Evolutionary conservation across 176 grass and related monocot species (phyloP).

Genomic region (Pontederia crassipes): DNA sequence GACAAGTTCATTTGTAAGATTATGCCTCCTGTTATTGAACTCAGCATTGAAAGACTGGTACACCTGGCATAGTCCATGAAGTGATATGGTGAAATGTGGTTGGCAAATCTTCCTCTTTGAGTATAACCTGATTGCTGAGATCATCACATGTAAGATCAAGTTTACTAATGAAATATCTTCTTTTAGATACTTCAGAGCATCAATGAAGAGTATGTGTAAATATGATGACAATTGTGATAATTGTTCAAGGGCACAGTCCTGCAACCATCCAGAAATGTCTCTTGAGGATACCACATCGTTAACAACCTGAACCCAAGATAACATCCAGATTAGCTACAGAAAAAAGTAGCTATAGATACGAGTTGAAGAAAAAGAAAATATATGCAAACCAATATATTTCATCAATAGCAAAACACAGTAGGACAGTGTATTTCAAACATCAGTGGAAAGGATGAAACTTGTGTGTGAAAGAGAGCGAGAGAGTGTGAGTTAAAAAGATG

Average conservation of each 20-base stretch:
- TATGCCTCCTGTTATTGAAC: conserved; percentile 42
- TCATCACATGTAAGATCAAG: conserved; percentile 56
- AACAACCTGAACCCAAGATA: conserved; percentile 41
- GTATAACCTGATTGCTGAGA: conserved; percentile 70
- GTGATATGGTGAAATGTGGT: conserved; percentile 74
- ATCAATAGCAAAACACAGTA: too few relatives aligned
- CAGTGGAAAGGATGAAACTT: too few relatives aligned
- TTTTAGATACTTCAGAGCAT: conserved; percentile 38
- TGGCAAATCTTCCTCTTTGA: conserved; percentile 92
- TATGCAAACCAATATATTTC: not conserved
- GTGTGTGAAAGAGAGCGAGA: too few relatives aligned
- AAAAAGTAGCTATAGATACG: conserved; percentile 9
- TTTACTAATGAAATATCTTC: conserved; percentile 43
- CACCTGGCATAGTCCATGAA: conserved; percentile 49
- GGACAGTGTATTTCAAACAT: too few relatives aligned
- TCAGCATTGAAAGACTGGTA: conserved; percentile 44
- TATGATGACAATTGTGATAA: conserved; percentile 52
- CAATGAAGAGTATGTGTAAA: conserved; percentile 39
- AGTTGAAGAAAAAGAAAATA: not conserved
- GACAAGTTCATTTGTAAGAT: conserved; percentile 38
- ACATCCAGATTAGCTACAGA: conserved; percentile 10
- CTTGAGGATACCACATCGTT: conserved; percentile 46
- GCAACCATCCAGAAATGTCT: conserved; percentile 61
- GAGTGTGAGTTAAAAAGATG: too few relatives aligned
- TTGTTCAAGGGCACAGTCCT: conserved; percentile 73